phyloP scores from a whole-genome alignment of 2,329 filamentous ascomycete species.

The Aspergillus novofumigatus region DNA sequence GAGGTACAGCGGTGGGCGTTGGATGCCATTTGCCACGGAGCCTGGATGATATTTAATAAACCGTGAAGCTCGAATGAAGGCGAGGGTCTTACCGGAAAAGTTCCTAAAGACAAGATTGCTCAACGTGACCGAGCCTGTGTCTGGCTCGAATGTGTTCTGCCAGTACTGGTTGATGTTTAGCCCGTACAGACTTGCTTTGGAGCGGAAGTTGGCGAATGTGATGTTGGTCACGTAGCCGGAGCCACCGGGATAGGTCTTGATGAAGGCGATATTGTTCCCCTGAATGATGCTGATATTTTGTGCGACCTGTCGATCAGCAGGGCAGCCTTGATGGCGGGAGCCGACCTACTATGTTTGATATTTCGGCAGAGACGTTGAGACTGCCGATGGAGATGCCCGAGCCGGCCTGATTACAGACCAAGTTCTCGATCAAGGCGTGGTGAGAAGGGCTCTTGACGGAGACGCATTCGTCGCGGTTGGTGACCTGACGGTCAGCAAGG shows the following conservation, averaged over 20 bases:
- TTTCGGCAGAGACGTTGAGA: constrained; percentile 27
- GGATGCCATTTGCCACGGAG: constrained; percentile 28
- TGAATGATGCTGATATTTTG: constrained; percentile 37
- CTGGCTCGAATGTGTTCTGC: constrained; percentile 21
- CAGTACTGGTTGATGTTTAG: constrained; percentile 25
- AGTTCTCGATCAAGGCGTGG: constrained; percentile 32
- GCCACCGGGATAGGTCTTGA: constrained; percentile 39
- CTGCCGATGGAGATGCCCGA: constrained; percentile 37
- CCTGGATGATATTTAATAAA: constrained; percentile 17
- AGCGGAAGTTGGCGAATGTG: constrained; percentile 29
- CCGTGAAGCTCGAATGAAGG: too few relatives aligned
- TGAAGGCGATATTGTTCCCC: constrained; percentile 36
- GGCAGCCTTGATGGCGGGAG: background rate
- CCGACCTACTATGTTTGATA: constrained; percentile 26
- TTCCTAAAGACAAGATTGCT: constrained; percentile 25
- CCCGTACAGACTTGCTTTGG: constrained; percentile 21
- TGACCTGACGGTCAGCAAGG: constrained; percentile 18
- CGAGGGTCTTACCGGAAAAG: constrained; percentile 14
- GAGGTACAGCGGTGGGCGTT: constrained; percentile 28
- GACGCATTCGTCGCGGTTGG: constrained; percentile 38
- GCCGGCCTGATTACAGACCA: constrained; percentile 36
- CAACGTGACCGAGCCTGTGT: constrained; percentile 20
- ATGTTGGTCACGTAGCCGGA: constrained; percentile 35
- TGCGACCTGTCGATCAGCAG: constrained; percentile 18
- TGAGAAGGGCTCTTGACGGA: constrained; percentile 36